Percentiles rank a stretch among this genome's conserved stretches.
phyloP scores from a whole-genome alignment of 306 rosid species.

The Hippophae rhamnoides region DNA sequence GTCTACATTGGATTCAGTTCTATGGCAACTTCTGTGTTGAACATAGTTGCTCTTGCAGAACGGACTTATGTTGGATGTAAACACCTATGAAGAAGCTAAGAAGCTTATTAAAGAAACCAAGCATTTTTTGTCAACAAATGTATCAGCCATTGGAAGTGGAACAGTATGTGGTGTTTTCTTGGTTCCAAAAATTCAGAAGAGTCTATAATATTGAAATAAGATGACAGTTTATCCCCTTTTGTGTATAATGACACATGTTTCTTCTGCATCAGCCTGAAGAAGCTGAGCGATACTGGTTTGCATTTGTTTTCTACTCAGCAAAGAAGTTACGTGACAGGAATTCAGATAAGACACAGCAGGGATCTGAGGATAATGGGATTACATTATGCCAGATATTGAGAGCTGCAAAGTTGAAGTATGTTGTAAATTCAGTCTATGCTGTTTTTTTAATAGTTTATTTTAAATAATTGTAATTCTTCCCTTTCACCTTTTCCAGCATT shows the following conservation, averaged over 20 bases:
- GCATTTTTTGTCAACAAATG: slow-evolving; percentile 39
- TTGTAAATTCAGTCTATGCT: slow-evolving; percentile 10
- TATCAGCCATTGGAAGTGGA: slow-evolving; percentile 62
- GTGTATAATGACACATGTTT: slow-evolving; percentile 10
- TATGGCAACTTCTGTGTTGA: not conserved
- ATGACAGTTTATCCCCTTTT: slow-evolving; percentile 3
- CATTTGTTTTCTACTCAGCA: slow-evolving; percentile 60
- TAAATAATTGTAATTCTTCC: slow-evolving; percentile 8
- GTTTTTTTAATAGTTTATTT: slow-evolving; percentile 12
- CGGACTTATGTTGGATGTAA: slow-evolving; percentile 50
- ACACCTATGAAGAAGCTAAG: slow-evolving; percentile 34
- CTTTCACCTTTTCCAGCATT: slow-evolving; percentile 43
- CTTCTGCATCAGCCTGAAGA: slow-evolving; percentile 61
- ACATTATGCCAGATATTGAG: slow-evolving; percentile 73
- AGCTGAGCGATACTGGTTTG: slow-evolving; percentile 77
- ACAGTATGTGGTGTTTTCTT: slow-evolving; percentile 28
- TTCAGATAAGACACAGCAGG: slow-evolving; percentile 27
- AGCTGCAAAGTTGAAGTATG: slow-evolving; percentile 74
- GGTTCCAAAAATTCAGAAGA: not conserved
- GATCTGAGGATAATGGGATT: slow-evolving; percentile 35
- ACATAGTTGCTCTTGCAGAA: slow-evolving; percentile 32
- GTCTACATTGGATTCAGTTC: not conserved
- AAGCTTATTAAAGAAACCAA: slow-evolving; percentile 60
- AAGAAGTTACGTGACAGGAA: slow-evolving; percentile 48
- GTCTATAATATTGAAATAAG: not conserved